Percentiles rank a stretch among this genome's conserved stretches.
These are phyloP conservation scores for Histomonas meleagridis DNA, from an alignment of 208 protist species.

Conservation along the genomic window DNA sequence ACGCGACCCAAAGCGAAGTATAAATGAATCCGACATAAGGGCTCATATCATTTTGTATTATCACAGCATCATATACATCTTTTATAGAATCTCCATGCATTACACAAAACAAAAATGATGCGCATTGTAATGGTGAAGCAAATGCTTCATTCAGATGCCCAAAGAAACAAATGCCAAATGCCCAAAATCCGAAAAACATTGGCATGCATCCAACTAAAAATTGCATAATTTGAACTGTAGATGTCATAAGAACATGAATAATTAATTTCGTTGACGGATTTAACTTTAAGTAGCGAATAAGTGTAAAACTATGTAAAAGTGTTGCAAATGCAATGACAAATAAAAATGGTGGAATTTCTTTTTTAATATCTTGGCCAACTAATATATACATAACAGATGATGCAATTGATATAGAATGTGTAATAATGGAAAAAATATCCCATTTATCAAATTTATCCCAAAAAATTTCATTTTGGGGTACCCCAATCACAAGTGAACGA, in stretches of 20 bases:
- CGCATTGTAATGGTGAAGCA: neutral
- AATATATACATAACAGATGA: neutral
- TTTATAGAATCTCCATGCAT: constrained; percentile 11
- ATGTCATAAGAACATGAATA: neutral
- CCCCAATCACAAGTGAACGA: neutral
- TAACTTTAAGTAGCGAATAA: neutral
- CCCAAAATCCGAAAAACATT: neutral
- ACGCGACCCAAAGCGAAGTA: neutral
- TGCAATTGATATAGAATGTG: neutral
- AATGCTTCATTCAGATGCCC: neutral
- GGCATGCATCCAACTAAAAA: neutral
- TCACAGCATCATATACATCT: neutral
- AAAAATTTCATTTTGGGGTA: neutral
- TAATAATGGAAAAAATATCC: neutral
- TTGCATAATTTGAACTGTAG: neutral
- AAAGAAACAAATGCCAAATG: neutral
- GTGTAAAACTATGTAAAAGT: neutral
- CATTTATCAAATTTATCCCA: constrained; percentile 7
- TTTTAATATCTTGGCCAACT: constrained; percentile 12
- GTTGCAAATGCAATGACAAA: neutral
- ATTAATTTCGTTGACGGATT: neutral
- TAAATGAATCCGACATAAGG: neutral
- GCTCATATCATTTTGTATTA: neutral
- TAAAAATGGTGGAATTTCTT: neutral
- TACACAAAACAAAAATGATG: neutral